Evolutionary conservation across 148 eudicot genomes (phyloP), one percentile per base, ranked within the genome.

Genomic region (Simmondsia chinensis): DNA sequence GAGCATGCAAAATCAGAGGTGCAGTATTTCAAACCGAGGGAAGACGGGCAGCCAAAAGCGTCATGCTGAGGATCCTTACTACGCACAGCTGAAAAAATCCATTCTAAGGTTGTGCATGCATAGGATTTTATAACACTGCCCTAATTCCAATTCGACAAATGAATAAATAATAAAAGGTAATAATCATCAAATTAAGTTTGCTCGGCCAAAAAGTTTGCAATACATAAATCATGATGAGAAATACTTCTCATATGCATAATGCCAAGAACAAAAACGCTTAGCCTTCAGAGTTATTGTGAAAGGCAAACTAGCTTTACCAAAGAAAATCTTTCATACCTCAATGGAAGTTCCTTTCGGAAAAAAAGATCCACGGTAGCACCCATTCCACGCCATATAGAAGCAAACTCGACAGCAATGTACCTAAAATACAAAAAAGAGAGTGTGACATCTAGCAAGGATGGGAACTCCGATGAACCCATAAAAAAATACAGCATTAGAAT

Each of bases 301-400:
- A 56, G 24, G 18, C 21, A n/a, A 30, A 16, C 16, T 4, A 24
- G n/a, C 7, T 10, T 32, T 23, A 25, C 5, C 43, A 11, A 59
- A 2, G 16, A 25, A 33, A 9, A 49, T 25, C 16, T 50, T 3
- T 22, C 43, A 41, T 58, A 91, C 99, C 95, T 86, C 48, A 91
- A 66, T 5, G 99, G 99, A 66, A 86, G 95, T 63, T 91, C 99
- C 71, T 63, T 82, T 61, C 99, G 79, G 72, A 69, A 91, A 44
- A 42, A 76, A 15, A 91, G 66, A 64, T 85, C 81, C 17, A 91
- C 99, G 2, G 73, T 74, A 42, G 74, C 65, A 26, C 99, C 99
- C 95, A 91, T 85, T 43, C 99, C 99, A 27, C 95, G 79, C 99
- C 99, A 91, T 60, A 91, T 91, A 37, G 99, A 85, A 74, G 95